Percentiles rank a stretch among this genome's conserved stretches.
Evolutionary conservation across 208 protist genomes (phyloP).

Genomic region (Trichomonas vaginalis): DNA sequence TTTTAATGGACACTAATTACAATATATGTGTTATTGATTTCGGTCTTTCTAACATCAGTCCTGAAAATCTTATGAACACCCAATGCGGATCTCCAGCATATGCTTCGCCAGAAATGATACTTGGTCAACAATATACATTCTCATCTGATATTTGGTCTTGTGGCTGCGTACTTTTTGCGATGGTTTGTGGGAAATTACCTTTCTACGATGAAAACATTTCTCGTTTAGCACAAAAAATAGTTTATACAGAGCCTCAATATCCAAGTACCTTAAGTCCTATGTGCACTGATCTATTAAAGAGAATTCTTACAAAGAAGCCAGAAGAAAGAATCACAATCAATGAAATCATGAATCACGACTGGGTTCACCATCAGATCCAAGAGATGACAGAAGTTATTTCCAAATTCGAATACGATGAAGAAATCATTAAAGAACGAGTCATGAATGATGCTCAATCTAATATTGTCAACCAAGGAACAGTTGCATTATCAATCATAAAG

Average conservation of each 20-base stretch:
- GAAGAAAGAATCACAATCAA: neutral
- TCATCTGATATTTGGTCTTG: neutral
- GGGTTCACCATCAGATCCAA: neutral
- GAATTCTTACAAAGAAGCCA: neutral
- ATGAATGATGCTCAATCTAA: neutral
- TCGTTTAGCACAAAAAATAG: neutral
- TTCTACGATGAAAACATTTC: neutral
- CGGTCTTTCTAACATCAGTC: neutral
- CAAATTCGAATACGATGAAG: no score
- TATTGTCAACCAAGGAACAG: neutral
- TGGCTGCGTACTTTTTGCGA: neutral
- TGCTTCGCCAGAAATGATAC: neutral
- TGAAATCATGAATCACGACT: neutral
- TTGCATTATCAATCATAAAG: neutral
- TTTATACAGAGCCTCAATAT: neutral
- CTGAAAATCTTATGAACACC: neutral
- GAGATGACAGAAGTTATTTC: neutral
- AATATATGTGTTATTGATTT: neutral
- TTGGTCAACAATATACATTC: neutral
- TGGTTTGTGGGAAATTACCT: neutral
- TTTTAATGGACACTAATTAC: neutral
- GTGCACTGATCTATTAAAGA: neutral
- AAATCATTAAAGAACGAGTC: neutral
- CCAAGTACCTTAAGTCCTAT: neutral
- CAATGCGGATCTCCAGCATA: neutral